phyloP scores from a whole-genome alignment of 202 grass and related monocot genomes.

The Saccharum hybrid region DNA sequence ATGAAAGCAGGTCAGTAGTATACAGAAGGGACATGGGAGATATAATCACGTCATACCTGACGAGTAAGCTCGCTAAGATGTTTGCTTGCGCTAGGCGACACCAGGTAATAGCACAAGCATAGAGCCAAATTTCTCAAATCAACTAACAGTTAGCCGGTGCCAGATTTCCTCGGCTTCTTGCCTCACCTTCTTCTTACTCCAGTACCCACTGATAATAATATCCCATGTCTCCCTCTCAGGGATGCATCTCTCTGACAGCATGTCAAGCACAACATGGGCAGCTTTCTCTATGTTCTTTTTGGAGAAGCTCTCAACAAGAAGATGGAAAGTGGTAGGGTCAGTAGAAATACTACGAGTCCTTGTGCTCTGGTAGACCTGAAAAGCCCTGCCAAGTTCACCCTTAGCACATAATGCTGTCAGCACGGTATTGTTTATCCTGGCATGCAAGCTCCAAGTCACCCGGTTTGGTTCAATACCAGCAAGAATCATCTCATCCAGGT shows the following conservation, averaged over 20 bases:
- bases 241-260: slow-evolving; percentile 76
- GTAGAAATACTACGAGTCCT: slow-evolving; percentile 71
- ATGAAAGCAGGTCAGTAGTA: not conserved
- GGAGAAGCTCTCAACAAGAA: slow-evolving; percentile 67
- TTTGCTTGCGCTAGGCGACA: not conserved
- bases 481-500: slow-evolving; percentile 90
- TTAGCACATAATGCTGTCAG: slow-evolving; percentile 60
- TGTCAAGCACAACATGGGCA: slow-evolving; percentile 65
- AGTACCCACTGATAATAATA: slow-evolving; percentile 63
- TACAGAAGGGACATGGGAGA: not conserved
- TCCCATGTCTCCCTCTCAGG: slow-evolving; percentile 75
- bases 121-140: slow-evolving; percentile 39
- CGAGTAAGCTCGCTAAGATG: not conserved
- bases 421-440: slow-evolving; percentile 78
- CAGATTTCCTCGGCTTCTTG: slow-evolving; percentile 54
- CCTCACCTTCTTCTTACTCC: slow-evolving; percentile 57
- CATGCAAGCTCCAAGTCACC: slow-evolving; percentile 80
- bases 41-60: slow-evolving; percentile 39
- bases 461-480: slow-evolving; percentile 68
- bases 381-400: slow-evolving; percentile 58
- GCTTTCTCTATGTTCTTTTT: slow-evolving; percentile 68
- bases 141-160: slow-evolving; percentile 46
- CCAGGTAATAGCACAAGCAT: slow-evolving; percentile 22
- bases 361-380: slow-evolving; percentile 74
- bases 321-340: slow-evolving; percentile 63